Base-by-base conservation (phyloP, 805 yeast species). In the Komagataella pseudopastoris region DNA sequence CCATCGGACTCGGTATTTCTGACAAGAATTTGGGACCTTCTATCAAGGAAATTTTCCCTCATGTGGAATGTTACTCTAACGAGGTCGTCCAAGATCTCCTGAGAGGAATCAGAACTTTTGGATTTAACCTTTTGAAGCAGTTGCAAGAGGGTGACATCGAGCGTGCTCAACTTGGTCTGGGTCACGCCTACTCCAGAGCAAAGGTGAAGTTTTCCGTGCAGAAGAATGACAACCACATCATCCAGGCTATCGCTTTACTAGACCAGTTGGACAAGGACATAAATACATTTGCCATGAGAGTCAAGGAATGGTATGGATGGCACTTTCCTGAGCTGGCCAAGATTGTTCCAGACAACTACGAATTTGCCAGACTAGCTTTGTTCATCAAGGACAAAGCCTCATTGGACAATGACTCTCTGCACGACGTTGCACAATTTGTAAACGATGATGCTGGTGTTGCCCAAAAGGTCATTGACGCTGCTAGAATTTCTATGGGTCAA, bases 221-320 rank as follows among this genome's bases (percentile, higher is more conserved):
- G 73, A 93, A 93, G 79, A 93, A 93, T 70, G 99, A 93, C 72
- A 93, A 93, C 78, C 99, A 93, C 71, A 93, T 93, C 67, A 93
- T 93, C 67, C 99, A 93, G 77, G 96, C 99, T 51, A 93, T 93
- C 74, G 97, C 99, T 50, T 77, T 91, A 60, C 80, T 93, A 63
- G 99, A 95, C 67, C 96, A 93, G 73, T 82, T 93, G 63, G 99
- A 93, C 74, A 95, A 95, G 75, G 99, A 93, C 68, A 85, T 93
- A 71, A 93, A 93, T 77, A 90, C 96, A 54, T 93, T 87, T 69
- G 84, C 96, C 54, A 89, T 89, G 97, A 83, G 97, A 72, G 93
- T 86, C 59, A 88, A 89, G 75, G 97, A 89, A 73, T 89, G 97
- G 97, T 89, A 89, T 73, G 95, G 96, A 62, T 89, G 97, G 97